These are phyloP conservation scores for Dioscorea alata DNA, from an alignment of 106 monocot species.

Conservation along the genomic window DNA sequence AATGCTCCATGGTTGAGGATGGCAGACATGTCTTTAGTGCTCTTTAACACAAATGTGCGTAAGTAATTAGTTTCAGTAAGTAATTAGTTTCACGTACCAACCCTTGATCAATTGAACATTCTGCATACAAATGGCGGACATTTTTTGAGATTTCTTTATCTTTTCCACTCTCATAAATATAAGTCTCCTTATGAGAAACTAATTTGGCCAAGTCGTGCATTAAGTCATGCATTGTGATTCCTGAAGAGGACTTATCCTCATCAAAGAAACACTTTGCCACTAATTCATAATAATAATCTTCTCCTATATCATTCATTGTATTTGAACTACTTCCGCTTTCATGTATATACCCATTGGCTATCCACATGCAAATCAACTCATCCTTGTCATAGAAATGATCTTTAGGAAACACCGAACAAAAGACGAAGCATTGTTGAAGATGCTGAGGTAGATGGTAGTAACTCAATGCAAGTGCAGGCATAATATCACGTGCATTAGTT, in stretches of 20 bases:
- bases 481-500: slow-evolving; percentile 1
- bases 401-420: slow-evolving; percentile 20
- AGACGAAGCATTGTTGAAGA: slow-evolving; percentile 24
- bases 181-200: slow-evolving; percentile 13
- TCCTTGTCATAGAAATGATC: background rate
- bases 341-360: slow-evolving; percentile 15
- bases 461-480: slow-evolving; percentile 20
- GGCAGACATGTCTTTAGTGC: background rate
- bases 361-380: slow-evolving; percentile 20
- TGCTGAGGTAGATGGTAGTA: slow-evolving; percentile 17
- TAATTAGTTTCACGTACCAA: background rate
- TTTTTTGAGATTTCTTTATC: too few species aligned
- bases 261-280: slow-evolving; percentile 9
- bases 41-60: background rate
- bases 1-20: background rate
- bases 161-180: background rate
- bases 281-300: slow-evolving; percentile 16
- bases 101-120: too few species aligned
- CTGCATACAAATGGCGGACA: background rate
- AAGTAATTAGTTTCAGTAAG: too few species aligned
- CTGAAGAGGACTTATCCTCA: too few species aligned
- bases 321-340: background rate
- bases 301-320: slow-evolving; percentile 15
- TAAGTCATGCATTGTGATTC: slow-evolving; percentile 15
- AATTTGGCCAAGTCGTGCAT: slow-evolving; percentile 31